phyloP scores from a whole-genome alignment of 164 flowering plant genomes.

The Protea cynaroides region DNA sequence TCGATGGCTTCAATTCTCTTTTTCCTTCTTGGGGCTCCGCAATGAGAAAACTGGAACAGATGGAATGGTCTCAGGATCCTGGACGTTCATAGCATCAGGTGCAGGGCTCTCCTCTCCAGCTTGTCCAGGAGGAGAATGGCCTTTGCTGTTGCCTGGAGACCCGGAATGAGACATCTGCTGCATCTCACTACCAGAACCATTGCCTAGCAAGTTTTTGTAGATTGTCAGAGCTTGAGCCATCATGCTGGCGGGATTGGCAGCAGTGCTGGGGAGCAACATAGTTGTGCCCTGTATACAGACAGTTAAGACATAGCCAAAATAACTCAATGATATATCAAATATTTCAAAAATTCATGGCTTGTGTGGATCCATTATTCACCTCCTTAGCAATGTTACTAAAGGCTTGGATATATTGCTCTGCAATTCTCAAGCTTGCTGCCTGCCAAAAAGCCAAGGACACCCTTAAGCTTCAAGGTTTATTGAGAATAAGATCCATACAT shows the following conservation, averaged over 20 bases:
- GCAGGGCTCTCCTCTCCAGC: slow-evolving; percentile 8
- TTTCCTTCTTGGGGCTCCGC: slow-evolving; percentile 28
- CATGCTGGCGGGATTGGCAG: slow-evolving; percentile 55
- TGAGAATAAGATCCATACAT: background rate
- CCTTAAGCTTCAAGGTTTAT: slow-evolving; percentile 1
- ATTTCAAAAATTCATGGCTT: background rate
- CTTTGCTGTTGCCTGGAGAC: background rate
- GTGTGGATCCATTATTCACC: slow-evolving; percentile 29
- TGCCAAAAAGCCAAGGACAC: slow-evolving; percentile 26
- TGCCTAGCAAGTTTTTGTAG: slow-evolving; percentile 53
- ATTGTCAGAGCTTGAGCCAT: slow-evolving; percentile 56
- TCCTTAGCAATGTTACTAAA: slow-evolving; percentile 73
- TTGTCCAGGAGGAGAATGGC: slow-evolving; percentile 6
- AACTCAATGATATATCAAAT: background rate
- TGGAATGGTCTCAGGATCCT: background rate
- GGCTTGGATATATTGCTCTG: slow-evolving; percentile 81
- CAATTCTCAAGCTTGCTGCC: slow-evolving; percentile 87
- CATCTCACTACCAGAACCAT: slow-evolving; percentile 10
- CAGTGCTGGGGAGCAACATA: slow-evolving; percentile 61
- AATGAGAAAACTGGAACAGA: slow-evolving; percentile 38
- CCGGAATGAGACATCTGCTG: slow-evolving; percentile 7
- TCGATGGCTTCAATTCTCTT: background rate
- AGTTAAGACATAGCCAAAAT: background rate
- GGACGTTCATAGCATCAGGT: background rate
- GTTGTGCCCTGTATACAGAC: slow-evolving; percentile 54